Evolutionary conservation across 495 filamentous ascomycete genomes (phyloP).

Genomic region (Penicillium soppii): DNA sequence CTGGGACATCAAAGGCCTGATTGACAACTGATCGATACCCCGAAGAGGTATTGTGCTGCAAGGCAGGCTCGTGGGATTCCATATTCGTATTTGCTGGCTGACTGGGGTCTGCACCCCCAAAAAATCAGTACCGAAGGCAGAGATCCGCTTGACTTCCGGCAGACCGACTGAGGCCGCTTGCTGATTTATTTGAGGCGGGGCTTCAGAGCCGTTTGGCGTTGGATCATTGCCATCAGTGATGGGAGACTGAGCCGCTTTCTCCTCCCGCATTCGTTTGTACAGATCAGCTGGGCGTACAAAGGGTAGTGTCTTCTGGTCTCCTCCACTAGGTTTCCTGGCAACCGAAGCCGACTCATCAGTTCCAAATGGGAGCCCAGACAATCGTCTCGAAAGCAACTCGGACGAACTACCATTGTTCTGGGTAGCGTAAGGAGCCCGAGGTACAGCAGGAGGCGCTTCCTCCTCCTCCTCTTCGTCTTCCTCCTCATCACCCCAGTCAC

Average conservation of each 20-base stretch:
- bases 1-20: slow-evolving; percentile 67
- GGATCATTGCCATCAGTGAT: neutral
- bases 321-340: slow-evolving; percentile 26
- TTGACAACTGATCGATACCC: slow-evolving; percentile 69
- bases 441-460: slow-evolving; percentile 44
- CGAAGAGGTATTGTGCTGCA: slow-evolving; percentile 56
- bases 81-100: slow-evolving; percentile 15
- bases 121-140: slow-evolving; percentile 58
- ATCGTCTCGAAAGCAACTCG: slow-evolving; percentile 22
- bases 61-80: slow-evolving; percentile 20
- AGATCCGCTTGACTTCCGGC: slow-evolving; percentile 64
- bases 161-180: slow-evolving; percentile 34
- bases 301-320: slow-evolving; percentile 50
- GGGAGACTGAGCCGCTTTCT: slow-evolving; percentile 51
- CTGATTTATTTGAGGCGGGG: slow-evolving; percentile 9
- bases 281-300: slow-evolving; percentile 78
- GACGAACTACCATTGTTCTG: slow-evolving; percentile 36
- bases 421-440: slow-evolving; percentile 33
- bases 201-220: neutral
- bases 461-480: slow-evolving; percentile 71
- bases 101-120: slow-evolving; percentile 15
- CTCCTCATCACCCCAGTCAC: slow-evolving; percentile 89
- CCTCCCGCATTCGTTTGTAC: slow-evolving; percentile 71
- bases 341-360: slow-evolving; percentile 19
- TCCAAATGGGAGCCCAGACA: slow-evolving; percentile 17